phyloP scores from a whole-genome alignment of 2,329 filamentous ascomycete species.

The Tolypocladium nubicola region DNA sequence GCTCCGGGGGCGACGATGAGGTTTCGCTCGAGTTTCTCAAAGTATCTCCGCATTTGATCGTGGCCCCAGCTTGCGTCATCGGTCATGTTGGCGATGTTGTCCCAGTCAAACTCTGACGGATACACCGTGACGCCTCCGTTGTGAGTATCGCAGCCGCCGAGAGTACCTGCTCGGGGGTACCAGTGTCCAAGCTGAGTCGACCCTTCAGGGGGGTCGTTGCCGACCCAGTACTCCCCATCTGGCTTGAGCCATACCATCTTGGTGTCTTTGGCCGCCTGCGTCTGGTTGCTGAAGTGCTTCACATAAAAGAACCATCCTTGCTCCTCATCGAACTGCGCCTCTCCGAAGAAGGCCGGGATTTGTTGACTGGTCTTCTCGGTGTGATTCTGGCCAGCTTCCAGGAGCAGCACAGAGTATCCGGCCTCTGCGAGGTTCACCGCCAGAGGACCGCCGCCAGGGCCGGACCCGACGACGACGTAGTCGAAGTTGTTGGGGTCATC shows the following conservation, averaged over 20 bases:
- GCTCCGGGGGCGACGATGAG: constrained; percentile 26
- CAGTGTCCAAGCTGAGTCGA: constrained; percentile 28
- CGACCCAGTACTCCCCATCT: constrained; percentile 22
- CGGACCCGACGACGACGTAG: constrained; percentile 49
- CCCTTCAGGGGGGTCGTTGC: constrained; percentile 21
- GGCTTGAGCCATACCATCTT: constrained; percentile 30
- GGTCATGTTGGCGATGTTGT: constrained; percentile 26
- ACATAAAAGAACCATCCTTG: constrained; percentile 50
- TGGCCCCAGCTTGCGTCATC: constrained; percentile 32
- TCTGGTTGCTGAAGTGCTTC: constrained; percentile 43
- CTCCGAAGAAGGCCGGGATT: constrained; percentile 16
- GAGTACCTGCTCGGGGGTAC: constrained; percentile 32
- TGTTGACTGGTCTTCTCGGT: constrained; percentile 19
- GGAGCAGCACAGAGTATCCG: constrained; percentile 44
- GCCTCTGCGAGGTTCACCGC: constrained; percentile 44
- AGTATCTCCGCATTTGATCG: constrained; percentile 28
- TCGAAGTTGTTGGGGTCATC: constrained; percentile 28
- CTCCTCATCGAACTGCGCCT: constrained; percentile 10
- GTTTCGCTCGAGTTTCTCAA: constrained; percentile 30
- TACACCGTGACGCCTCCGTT: constrained; percentile 27
- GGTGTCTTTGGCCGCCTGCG: constrained; percentile 34
- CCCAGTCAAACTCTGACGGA: constrained; percentile 30
- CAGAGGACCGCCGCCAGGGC: constrained; percentile 43
- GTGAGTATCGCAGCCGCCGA: constrained; percentile 28
- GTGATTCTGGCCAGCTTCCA: constrained; percentile 49